These are phyloP conservation scores for Tetrapisispora taiwanensis DNA, from an alignment of 805 yeast genomes.

Conservation along the genomic window DNA sequence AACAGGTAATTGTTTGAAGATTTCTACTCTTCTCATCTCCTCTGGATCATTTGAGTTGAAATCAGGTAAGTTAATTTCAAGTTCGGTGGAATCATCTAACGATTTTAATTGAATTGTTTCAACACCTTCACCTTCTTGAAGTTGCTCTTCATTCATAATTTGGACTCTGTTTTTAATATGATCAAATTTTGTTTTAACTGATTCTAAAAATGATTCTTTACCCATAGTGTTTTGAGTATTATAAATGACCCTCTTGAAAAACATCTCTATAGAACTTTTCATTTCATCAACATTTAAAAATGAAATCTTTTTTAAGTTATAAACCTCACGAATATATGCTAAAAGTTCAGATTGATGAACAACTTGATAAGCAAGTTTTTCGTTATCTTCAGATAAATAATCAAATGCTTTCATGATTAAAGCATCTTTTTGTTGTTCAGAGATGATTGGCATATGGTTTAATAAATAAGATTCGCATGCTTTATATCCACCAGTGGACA, in stretches of 20 bases:
- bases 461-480: constrained; percentile 43
- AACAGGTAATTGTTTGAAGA: constrained; percentile 48
- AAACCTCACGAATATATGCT: constrained; percentile 50
- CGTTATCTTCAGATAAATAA: constrained; percentile 44
- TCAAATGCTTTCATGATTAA: constrained; percentile 90
- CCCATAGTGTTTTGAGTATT: constrained; percentile 44
- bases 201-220: constrained; percentile 54
- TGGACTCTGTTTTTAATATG: constrained; percentile 72
- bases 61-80: constrained; percentile 60
- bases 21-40: constrained; percentile 37
- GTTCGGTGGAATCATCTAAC: constrained; percentile 70
- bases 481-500: constrained; percentile 40
- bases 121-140: constrained; percentile 43
- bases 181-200: constrained; percentile 58
- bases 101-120: constrained; percentile 82
- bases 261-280: constrained; percentile 45
- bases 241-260: constrained; percentile 50
- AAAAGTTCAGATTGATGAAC: constrained; percentile 72
- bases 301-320: constrained; percentile 30
- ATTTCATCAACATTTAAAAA: constrained; percentile 27
- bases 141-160: constrained; percentile 46
- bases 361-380: constrained; percentile 45
- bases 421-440: constrained; percentile 82
- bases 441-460: constrained; percentile 57
- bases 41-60: constrained; percentile 39